A percentile compares a stretch with the other conserved stretches of the same genome.
Evolutionary conservation across 2,329 filamentous ascomycete genomes (phyloP).

Genomic region (Parascedosporium putredinis): DNA sequence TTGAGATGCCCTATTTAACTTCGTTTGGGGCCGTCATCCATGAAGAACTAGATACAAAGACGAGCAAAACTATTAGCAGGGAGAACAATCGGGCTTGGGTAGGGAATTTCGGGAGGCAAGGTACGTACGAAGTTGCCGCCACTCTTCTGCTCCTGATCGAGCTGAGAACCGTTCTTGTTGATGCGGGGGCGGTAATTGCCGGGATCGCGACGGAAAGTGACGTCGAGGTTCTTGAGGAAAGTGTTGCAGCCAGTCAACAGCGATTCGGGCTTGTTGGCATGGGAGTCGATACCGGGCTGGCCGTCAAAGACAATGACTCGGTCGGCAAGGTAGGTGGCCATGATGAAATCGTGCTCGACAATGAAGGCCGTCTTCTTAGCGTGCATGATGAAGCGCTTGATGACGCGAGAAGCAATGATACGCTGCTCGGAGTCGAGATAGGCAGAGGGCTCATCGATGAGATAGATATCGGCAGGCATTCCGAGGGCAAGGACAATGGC

Average conservation of each 20-base stretch:
- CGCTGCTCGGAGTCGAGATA: slow-evolving; percentile 99
- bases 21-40: slow-evolving; percentile 61
- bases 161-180: slow-evolving; percentile 92
- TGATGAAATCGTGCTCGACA: slow-evolving; percentile 99
- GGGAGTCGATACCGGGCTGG: slow-evolving; percentile 76
- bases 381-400: slow-evolving; percentile 99
- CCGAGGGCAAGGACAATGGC: slow-evolving; percentile 96
- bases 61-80: slow-evolving; percentile 15
- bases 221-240: slow-evolving; percentile 93
- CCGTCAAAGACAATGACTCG: slow-evolving; percentile 98
- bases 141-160: slow-evolving; percentile 96
- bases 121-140: slow-evolving; percentile 75
- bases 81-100: no score
- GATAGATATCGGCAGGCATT: slow-evolving; percentile 91
- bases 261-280: slow-evolving; percentile 82
- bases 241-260: slow-evolving; percentile 91
- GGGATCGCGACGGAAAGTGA: slow-evolving; percentile 96
- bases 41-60: slow-evolving; percentile 63
- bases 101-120: slow-evolving; percentile 3
- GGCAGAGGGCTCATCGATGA: slow-evolving; percentile 94
- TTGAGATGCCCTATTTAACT: slow-evolving; percentile 36
- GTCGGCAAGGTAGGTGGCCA: slow-evolving; percentile 70
- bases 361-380: slow-evolving; percentile 99
- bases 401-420: slow-evolving; percentile 93
- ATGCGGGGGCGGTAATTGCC: slow-evolving; percentile 94